Evolutionary conservation across 2,329 filamentous ascomycete genomes (phyloP).

Genomic region (Davidsoniella virescens): DNA sequence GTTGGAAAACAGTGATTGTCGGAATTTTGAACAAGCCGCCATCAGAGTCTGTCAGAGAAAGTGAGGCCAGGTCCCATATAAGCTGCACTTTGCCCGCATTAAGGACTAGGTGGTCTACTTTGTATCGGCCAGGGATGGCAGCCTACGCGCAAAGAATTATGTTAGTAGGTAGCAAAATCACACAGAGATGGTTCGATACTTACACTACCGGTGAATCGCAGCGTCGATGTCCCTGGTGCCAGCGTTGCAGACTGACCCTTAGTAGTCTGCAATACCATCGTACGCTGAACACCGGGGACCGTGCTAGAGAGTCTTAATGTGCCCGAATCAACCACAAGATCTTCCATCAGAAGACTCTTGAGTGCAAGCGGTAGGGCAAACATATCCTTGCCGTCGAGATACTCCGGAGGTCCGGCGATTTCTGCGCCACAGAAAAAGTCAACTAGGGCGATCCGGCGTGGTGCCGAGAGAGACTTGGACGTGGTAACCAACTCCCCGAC

Average conservation of each 20-base stretch:
- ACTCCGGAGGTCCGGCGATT: constrained; percentile 51
- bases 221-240: constrained; percentile 32
- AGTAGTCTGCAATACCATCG: constrained; percentile 18
- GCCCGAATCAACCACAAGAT: constrained; percentile 7
- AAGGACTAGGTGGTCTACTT: constrained; percentile 56
- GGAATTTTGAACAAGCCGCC: constrained; percentile 40
- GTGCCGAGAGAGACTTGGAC: constrained; percentile 31
- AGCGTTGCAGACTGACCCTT: constrained; percentile 19
- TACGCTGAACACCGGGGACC: constrained; percentile 4
- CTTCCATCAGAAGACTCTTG: constrained; percentile 9
- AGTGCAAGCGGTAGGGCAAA: constrained; percentile 15
- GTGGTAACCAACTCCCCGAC: constrained; percentile 31
- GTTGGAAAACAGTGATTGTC: constrained; percentile 58
- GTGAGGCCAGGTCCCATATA: constrained; percentile 44
- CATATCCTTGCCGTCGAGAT: constrained; percentile 26
- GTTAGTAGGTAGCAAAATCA: constrained; percentile 18
- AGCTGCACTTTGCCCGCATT: constrained; percentile 46
- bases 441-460: constrained; percentile 50
- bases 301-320: constrained; percentile 7
- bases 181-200: constrained; percentile 14
- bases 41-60: constrained; percentile 29
- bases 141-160: constrained; percentile 25
- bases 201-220: constrained; percentile 23
- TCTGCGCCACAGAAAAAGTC: constrained; percentile 59
- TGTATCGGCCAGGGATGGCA: constrained; percentile 56